phyloP scores from a whole-genome alignment of 805 yeast species.

The Tanozyma kutaoensis region DNA sequence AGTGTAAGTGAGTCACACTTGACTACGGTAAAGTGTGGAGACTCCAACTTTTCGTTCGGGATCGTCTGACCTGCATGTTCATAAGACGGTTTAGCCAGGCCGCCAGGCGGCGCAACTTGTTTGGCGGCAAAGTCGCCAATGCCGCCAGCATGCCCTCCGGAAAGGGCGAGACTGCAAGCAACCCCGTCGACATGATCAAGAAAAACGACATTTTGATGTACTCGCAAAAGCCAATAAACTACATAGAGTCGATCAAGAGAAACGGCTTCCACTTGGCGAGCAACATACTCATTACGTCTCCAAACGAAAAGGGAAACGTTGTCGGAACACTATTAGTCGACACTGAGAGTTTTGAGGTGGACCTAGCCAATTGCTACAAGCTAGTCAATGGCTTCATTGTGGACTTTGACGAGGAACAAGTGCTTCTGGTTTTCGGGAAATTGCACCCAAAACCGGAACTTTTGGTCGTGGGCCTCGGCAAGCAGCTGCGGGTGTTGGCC shows the following conservation, averaged over 20 bases:
- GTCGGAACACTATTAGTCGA: slow-evolving; percentile 37
- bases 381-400: slow-evolving; percentile 36
- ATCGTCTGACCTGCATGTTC: not conserved
- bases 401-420: slow-evolving; percentile 27
- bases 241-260: slow-evolving; percentile 28
- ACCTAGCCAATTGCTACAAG: slow-evolving; percentile 34
- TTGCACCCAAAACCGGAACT: slow-evolving; percentile 71
- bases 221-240: slow-evolving; percentile 27
- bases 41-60: no score
- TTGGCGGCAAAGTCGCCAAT: slow-evolving; percentile 1
- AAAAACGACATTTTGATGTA: slow-evolving; percentile 29
- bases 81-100: not conserved
- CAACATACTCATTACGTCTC: slow-evolving; percentile 33
- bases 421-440: slow-evolving; percentile 35
- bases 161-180: slow-evolving; percentile 24
- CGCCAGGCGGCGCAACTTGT: slow-evolving; percentile 2
- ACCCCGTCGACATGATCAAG: slow-evolving; percentile 30
- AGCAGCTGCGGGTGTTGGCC: slow-evolving; percentile 46
- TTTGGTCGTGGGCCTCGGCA: slow-evolving; percentile 59
- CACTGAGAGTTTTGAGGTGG: slow-evolving; percentile 50
- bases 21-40: no score
- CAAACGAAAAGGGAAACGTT: slow-evolving; percentile 19
- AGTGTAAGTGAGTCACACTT: no score
- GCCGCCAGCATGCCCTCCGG: slow-evolving; percentile 11
- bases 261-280: slow-evolving; percentile 51